These are phyloP conservation scores for Trichoderma parareesei DNA, from an alignment of 495 filamentous ascomycete genomes.

Conservation along the genomic window DNA sequence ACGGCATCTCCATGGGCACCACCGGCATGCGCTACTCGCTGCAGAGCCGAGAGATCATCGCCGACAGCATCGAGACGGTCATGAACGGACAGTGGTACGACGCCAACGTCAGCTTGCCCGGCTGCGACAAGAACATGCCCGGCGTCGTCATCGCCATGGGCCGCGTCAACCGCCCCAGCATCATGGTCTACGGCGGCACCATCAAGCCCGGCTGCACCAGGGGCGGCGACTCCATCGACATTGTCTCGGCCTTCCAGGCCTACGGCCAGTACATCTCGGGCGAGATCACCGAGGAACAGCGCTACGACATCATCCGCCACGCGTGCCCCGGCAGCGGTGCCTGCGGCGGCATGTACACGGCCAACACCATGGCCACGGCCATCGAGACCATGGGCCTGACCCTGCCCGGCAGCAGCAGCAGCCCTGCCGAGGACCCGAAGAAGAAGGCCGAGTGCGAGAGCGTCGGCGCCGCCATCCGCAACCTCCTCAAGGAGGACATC, in stretches of 20 bases:
- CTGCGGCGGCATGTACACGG: constrained; percentile 98
- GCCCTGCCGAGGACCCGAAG: constrained; percentile 76
- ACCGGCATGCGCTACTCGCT: constrained; percentile 90
- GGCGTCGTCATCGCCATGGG: constrained; percentile 98
- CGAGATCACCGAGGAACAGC: constrained; percentile 81
- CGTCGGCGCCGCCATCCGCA: constrained; percentile 80
- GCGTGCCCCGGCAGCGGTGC: constrained; percentile 91
- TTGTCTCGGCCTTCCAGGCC: constrained; percentile 94
- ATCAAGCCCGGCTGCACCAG: constrained; percentile 86
- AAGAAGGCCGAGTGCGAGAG: constrained; percentile 82
- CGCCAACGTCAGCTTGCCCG: constrained; percentile 95
- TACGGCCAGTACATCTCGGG: constrained; percentile 93
- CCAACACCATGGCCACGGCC: constrained; percentile 97
- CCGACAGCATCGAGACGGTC: constrained; percentile 96
- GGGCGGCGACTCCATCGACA: constrained; percentile 75
- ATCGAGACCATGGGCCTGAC: constrained; percentile 96
- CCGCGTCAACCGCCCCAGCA: constrained; percentile 78
- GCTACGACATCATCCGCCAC: constrained; percentile 90
- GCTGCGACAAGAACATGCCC: constrained; percentile 99
- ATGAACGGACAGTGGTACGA: constrained; percentile 99
- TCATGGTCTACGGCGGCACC: constrained; percentile 96
- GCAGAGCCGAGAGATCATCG: constrained; percentile 91
- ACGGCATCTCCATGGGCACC: constrained; percentile 75
- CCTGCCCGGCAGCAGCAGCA: constrained; percentile 85
- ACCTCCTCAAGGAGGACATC: constrained; percentile 80